Evolutionary conservation across 2,329 filamentous ascomycete genomes (phyloP).

Genomic region (Akanthomyces lecanii): DNA sequence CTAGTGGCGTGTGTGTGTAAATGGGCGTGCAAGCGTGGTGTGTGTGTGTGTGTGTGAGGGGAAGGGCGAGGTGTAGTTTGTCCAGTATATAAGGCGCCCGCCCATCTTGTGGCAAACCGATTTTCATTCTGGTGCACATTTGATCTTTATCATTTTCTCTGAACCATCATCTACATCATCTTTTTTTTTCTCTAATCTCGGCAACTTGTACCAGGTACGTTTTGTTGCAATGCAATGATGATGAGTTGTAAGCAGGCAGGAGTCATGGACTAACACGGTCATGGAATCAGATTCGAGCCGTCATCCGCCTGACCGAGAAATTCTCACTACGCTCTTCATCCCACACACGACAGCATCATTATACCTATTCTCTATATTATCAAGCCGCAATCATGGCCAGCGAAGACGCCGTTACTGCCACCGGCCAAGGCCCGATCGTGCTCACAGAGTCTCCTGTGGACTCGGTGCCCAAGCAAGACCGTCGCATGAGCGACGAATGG

Average conservation of each 20-base stretch:
- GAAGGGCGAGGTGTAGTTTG: not conserved
- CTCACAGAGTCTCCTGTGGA: conserved; percentile 30
- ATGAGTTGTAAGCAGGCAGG: too few relatives aligned
- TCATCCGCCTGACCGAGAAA: too few relatives aligned
- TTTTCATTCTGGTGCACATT: not conserved
- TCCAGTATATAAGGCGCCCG: conserved; percentile 12
- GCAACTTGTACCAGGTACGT: too few relatives aligned
- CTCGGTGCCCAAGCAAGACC: conserved; percentile 27
- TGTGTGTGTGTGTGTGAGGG: not conserved
- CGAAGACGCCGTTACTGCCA: conserved; percentile 21
- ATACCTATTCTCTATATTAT: not conserved
- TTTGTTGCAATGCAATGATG: too few relatives aligned
- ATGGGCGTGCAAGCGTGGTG: not conserved
- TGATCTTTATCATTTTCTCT: not conserved
- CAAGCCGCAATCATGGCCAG: conserved; percentile 20
- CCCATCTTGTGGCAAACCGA: not conserved
- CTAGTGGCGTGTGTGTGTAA: conserved; percentile 2
- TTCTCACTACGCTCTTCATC: too few relatives aligned
- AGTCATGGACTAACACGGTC: too few relatives aligned
- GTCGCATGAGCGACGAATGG: conserved; percentile 44
- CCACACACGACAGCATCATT: too few relatives aligned
- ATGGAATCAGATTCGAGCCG: too few relatives aligned
- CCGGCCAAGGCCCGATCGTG: conserved; percentile 21
- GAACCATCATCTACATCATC: too few relatives aligned
- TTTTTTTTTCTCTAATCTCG: too few relatives aligned